Percentiles rank a stretch among this genome's conserved stretches.
These are phyloP conservation scores for Chlorella variabilis DNA, from an alignment of 163 green algal genomes.

Conservation along the genomic window DNA sequence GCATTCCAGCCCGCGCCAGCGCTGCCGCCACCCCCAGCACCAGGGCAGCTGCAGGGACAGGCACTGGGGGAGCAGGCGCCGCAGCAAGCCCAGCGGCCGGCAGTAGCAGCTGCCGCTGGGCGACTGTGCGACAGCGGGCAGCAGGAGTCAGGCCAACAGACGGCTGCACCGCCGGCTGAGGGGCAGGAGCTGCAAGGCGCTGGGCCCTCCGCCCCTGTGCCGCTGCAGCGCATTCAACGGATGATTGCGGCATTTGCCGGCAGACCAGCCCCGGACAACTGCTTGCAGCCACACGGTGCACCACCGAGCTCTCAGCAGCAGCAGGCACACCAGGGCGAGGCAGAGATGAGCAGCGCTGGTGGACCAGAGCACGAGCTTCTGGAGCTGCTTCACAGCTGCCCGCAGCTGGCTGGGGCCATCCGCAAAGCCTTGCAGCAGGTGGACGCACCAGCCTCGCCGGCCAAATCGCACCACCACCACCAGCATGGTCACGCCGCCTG, in stretches of 20 bases:
- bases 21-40: not conserved
- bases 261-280: not conserved
- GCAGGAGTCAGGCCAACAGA: slow-evolving; percentile 16
- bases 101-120: slow-evolving; percentile 1
- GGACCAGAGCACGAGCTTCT: slow-evolving; percentile 5
- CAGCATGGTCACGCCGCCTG: no score
- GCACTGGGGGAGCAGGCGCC: slow-evolving; percentile 30
- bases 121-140: slow-evolving; percentile 16
- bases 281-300: no score
- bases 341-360: not conserved
- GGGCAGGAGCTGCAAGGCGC: not conserved
- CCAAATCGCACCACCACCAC: no score
- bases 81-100: slow-evolving; percentile 2
- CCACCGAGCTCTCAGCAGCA: no score
- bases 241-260: not conserved
- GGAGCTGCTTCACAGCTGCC: slow-evolving; percentile 19
- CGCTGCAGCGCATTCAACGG: slow-evolving; percentile 13
- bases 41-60: slow-evolving; percentile 30
- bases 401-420: slow-evolving; percentile 6
- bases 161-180: slow-evolving; percentile 9
- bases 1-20: slow-evolving; percentile 59
- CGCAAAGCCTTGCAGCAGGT: not conserved
- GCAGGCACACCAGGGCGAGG: not conserved
- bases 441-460: no score
- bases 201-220: not conserved